Base-by-base conservation (phyloP, 352 stramenopile genomes). In the Phytophthora pini region DNA sequence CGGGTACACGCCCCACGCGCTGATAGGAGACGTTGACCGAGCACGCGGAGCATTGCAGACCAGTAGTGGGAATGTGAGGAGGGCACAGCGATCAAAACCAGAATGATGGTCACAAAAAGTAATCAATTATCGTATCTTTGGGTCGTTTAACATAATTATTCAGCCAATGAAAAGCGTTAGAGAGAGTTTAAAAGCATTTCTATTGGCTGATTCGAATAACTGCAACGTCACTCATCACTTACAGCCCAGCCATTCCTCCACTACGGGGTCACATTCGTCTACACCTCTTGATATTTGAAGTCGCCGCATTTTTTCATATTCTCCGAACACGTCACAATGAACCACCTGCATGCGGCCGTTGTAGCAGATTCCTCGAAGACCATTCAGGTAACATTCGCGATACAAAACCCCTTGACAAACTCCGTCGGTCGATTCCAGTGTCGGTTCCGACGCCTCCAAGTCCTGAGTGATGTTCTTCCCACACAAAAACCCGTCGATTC, bases 331-430 rank as follows among this genome's bases (percentile, higher is more conserved):
- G 48, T 80, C 61, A 56, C 76, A 85, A 61, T 81, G 52, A 9
- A 86, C 38, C 8, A 83, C 69, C 39, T 81, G 71, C 74, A 86
- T 76, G 1, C 74, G 68, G 4, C 59, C 63, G 48, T 82, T 83
- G 55, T 77, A 80, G 61, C 74, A 83, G 34, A 86, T 82, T 0
- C 74, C 77, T 0, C 59, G 45, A 3, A 13, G 46, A 0, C 46
- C 65, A 11, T 63, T 55, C 17, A 73, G 11, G 6, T 61, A 45
- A 46, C 76, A 80, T 27, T 78, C 49, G 7, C 62, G 68, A 49
- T 74, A 82, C 46, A 77, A 49, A 24, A 69, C 45, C 1, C 69
- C 69, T 46, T 67, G 54, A 48, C 72, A 84, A 5, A 63, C 39
- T 0, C 39, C 49, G 20, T 83, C 71, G 8, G 66, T 78, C 10